A percentile compares a stretch with the other conserved stretches of the same genome.
These are phyloP conservation scores for Seiridium cupressi DNA, from an alignment of 2,329 filamentous ascomycete genomes.

Conservation along the genomic window DNA sequence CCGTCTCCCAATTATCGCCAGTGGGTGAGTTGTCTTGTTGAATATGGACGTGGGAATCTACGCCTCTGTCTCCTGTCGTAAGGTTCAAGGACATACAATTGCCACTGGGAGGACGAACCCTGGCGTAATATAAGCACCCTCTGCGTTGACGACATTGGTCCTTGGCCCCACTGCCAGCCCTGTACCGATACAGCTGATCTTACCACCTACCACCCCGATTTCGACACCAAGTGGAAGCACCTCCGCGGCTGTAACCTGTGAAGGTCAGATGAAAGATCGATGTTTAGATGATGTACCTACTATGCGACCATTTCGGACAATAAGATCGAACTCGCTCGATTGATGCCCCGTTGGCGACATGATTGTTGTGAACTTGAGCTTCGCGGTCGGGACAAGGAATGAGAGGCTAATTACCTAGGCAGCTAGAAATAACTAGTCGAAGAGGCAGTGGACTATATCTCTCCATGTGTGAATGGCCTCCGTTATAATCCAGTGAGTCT, in stretches of 20 bases:
- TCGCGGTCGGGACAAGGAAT: too few species aligned
- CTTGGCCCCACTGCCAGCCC: slow-evolving; percentile 28
- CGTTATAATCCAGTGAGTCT: too few species aligned
- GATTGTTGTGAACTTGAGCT: neutral
- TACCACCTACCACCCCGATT: slow-evolving; percentile 45
- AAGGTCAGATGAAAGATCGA: neutral
- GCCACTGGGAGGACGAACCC: slow-evolving; percentile 26
- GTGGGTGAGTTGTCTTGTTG: slow-evolving; percentile 41
- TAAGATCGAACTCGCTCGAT: neutral
- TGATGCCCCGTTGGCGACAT: neutral
- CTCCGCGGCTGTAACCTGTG: slow-evolving; percentile 44
- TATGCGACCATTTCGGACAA: slow-evolving; percentile 23
- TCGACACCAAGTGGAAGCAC: slow-evolving; percentile 39
- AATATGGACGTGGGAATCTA: slow-evolving; percentile 49
- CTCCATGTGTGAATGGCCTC: neutral
- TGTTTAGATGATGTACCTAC: slow-evolving; percentile 10
- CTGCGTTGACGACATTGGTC: slow-evolving; percentile 40
- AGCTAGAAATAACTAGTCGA: too few species aligned
- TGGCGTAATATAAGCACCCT: slow-evolving; percentile 42
- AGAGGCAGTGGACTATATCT: neutral
- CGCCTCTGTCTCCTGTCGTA: slow-evolving; percentile 30
- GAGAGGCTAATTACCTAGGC: too few species aligned
- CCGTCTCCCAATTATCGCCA: slow-evolving; percentile 41
- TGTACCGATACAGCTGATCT: slow-evolving; percentile 41
- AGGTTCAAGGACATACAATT: neutral